Base-by-base conservation (phyloP, 148 eudicot genomes). In the Cornus suecica region DNA sequence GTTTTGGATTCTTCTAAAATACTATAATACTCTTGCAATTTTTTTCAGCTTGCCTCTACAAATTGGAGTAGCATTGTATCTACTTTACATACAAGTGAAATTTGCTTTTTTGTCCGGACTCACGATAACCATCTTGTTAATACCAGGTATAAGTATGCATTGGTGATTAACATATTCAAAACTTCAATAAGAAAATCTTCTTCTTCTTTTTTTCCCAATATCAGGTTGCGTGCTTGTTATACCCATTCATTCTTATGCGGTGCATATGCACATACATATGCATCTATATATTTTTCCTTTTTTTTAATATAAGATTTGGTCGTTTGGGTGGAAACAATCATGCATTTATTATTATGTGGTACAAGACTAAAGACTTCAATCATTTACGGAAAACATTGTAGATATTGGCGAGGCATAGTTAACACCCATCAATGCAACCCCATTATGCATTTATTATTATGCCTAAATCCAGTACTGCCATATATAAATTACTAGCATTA, bases 21-120 rank as follows among this genome's bases (percentile, higher is more conserved):
- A 41, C 48, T 73, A 23, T 78, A 32, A 66, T 48, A 67, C 72
- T 20, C 27, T 45, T 73, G 45, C 30, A 60, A 42, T 25, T 27
- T 68, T 68, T 74, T 80, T 83, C 97, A 94, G 99, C 89, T 84
- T 94, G 89, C 99, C 99, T 68, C 80, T 94, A 73, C 99, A 94
- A 87, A 94, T 94, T 54, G 97, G 99, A 80, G 64, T 90, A 75
- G 96, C 97, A 54, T 88, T 94, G 27, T 94, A 89, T 87, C 91
- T 94, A 51, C 76, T 94, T 51, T 94, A 94, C 73, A 90, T 76
- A 42, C 99, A 92, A 85, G 99, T 94, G 83, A 83, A 86, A 80
- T 94, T 89, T 82, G 97, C 97, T 65, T 94, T 90, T 91, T 74
- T 92, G 37, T 84, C 99, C 73, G 99, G 97, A 76, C 65, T 89